These are phyloP conservation scores for Castanopsis chinensis DNA, from an alignment of 306 rosid genomes.

Conservation along the genomic window DNA sequence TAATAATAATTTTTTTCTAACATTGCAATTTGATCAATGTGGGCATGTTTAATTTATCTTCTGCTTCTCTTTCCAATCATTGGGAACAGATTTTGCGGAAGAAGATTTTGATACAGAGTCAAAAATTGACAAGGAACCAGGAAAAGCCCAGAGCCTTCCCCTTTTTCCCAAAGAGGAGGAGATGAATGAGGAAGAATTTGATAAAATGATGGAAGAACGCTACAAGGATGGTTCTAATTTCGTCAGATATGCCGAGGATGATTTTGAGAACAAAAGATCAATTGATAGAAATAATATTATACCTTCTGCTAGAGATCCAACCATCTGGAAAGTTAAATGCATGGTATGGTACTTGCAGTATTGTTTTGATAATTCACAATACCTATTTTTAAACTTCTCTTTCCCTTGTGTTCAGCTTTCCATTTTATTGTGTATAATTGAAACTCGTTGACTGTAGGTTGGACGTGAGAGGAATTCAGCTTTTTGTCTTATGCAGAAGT, in stretches of 20 bases:
- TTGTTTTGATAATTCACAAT: conserved; percentile 4
- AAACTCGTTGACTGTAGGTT: conserved; percentile 48
- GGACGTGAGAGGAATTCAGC: conserved; percentile 87
- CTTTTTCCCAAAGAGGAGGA: conserved; percentile 75
- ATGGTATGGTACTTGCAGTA: conserved; percentile 44
- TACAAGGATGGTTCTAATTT: conserved; percentile 39
- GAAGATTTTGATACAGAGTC: conserved; percentile 43
- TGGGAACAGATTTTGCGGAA: conserved; percentile 49
- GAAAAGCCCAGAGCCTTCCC: conserved; percentile 43
- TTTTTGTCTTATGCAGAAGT: conserved; percentile 94
- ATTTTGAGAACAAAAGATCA: conserved; percentile 56
- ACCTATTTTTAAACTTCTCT: not conserved
- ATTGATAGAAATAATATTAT: conserved; percentile 35
- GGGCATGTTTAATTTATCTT: not conserved
- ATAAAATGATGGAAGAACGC: conserved; percentile 71
- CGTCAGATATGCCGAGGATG: conserved; percentile 52
- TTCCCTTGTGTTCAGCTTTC: not conserved
- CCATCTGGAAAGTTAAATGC: conserved; percentile 95
- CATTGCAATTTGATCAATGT: not conserved
- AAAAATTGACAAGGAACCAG: conserved; percentile 32
- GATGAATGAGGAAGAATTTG: conserved; percentile 78
- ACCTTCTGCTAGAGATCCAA: conserved; percentile 42
- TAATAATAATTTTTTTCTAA: no score
- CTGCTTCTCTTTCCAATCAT: not conserved
- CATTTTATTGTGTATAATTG: conserved; percentile 14